Percentiles rank a stretch among this genome's conserved stretches.
phyloP scores from a whole-genome alignment of 371 early-diverging fungal genomes.

The Mucor saturninus region DNA sequence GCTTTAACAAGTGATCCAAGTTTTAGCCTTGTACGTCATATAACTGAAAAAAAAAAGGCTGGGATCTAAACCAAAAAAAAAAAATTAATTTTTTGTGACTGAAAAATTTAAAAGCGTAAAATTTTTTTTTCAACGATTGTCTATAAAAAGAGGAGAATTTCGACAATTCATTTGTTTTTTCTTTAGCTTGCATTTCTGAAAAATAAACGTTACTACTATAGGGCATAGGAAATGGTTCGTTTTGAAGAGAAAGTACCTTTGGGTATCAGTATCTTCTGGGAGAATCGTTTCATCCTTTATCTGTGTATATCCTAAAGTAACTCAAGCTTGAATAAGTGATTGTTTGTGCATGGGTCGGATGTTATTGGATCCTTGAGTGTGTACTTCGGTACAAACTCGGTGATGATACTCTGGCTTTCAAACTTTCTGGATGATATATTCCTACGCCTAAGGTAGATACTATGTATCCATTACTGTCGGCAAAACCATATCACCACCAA shows the following conservation, averaged over 20 bases:
- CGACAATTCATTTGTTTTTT: slow-evolving; percentile 9
- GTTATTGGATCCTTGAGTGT: slow-evolving; percentile 28
- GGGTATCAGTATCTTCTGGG: slow-evolving; percentile 19
- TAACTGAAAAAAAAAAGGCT: too few relatives aligned
- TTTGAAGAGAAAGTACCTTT: slow-evolving; percentile 15
- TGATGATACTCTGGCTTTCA: slow-evolving; percentile 25
- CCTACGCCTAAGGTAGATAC: slow-evolving; percentile 48
- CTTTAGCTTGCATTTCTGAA: slow-evolving; percentile 30
- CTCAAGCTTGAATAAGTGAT: slow-evolving; percentile 36
- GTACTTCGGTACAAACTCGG: slow-evolving; percentile 24
- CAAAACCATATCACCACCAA: slow-evolving; percentile 51
- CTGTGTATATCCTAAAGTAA: slow-evolving; percentile 36
- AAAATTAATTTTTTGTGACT: too few relatives aligned
- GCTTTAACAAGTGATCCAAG: too few relatives aligned
- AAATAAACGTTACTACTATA: slow-evolving; percentile 27
- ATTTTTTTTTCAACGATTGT: not conserved
- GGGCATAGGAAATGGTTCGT: slow-evolving; percentile 28
- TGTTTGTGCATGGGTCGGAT: slow-evolving; percentile 21
- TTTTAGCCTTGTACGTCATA: too few relatives aligned
- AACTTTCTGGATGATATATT: slow-evolving; percentile 48
- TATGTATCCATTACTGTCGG: slow-evolving; percentile 42
- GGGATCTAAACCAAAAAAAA: too few relatives aligned
- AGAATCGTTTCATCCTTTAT: slow-evolving; percentile 20
- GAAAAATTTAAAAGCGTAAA: too few relatives aligned
- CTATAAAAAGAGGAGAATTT: slow-evolving; percentile 1